Evolutionary conservation across 2,329 filamentous ascomycete species (phyloP), one percentile per base, ranked within the genome.

Genomic region (Cordyceps cicadae): DNA sequence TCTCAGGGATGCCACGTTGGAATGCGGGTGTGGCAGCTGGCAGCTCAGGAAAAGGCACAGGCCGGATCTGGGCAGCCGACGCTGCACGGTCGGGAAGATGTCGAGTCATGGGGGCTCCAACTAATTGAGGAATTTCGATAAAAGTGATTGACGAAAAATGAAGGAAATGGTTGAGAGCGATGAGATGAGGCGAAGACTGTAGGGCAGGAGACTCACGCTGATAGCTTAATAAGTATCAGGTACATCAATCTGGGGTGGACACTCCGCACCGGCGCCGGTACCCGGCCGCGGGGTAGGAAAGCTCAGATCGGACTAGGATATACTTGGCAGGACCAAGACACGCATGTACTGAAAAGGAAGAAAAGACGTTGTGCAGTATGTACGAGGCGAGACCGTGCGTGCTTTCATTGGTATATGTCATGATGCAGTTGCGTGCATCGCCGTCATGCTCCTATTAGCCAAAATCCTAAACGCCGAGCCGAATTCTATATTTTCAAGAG

Each of bases 1-100:
- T 68, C 57, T 53, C 60, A 6, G 60, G 60, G 29, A 62, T 58
- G 26, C 45, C 26, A 15, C 32, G 8, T 24, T 54, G 41, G 29
- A 26, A 17, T 14, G 50, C 29, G 24, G 19, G 4, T 32, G 19
- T 19, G 3, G 41, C 24, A 15, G 17, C 39, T 11, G 37, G 49
- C 39, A 5, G 24, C 39, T 17, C 21, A 24, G 4, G 24, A 24
- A 24, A 24, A 24, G 32, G 29, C 12, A 24, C 34, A 26, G 19
- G 19, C 17, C 11, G 29, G 1, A 37, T 41, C n/a, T 60, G 50
- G 3, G 29, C 29, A 9, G 12, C 6, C 17, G 41, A 41, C 14
- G 24, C 14, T 9, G 21, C 12, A 37, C 55, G 34, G 14, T 2
- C 19, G 8, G 43, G 15, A 5, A 46, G 12, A 17, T 21, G 50